Evolutionary conservation across 2,329 filamentous ascomycete species (phyloP).

Genomic region (Neonectria punicea): DNA sequence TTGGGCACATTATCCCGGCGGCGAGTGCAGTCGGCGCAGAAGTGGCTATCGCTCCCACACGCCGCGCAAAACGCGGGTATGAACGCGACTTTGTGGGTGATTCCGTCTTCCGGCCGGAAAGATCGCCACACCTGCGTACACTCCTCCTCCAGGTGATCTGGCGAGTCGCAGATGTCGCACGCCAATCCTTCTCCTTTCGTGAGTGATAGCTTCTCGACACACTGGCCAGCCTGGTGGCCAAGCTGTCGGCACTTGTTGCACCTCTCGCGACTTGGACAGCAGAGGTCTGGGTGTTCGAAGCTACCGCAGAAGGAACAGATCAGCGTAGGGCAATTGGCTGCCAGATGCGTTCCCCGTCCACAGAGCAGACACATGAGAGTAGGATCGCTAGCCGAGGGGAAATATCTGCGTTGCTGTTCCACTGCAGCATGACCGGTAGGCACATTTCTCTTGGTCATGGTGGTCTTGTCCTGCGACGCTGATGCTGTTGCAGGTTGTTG

Average conservation of each 20-base stretch:
- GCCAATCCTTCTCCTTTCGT: conserved; percentile 63
- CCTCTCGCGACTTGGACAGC: conserved; percentile 61
- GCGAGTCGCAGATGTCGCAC: conserved; percentile 69
- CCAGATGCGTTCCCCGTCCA: conserved; percentile 58
- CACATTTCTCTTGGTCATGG: conserved; percentile 34
- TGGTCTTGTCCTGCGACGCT: conserved; percentile 17
- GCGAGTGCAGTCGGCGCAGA: conserved; percentile 63
- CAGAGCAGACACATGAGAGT: conserved; percentile 63
- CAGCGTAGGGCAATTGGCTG: conserved; percentile 56
- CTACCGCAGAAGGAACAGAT: conserved; percentile 61
- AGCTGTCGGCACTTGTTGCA: conserved; percentile 71
- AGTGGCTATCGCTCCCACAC: conserved; percentile 67
- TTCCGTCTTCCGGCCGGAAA: conserved; percentile 55
- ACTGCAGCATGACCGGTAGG: conserved; percentile 48
- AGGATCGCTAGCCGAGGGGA: conserved; percentile 58
- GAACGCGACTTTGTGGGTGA: conserved; percentile 58
- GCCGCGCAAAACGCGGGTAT: conserved; percentile 65
- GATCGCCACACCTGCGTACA: conserved; percentile 72
- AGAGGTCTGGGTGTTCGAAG: conserved; percentile 58
- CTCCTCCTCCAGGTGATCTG: conserved; percentile 66
- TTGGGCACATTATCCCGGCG: conserved; percentile 40
- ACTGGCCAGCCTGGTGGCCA: conserved; percentile 65
- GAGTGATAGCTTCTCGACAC: conserved; percentile 65
- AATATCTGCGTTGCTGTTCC: conserved; percentile 59
- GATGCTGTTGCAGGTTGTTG: not conserved